Base-by-base conservation (phyloP, 305 asterid species). In the Stenogyne calaminthoides region DNA sequence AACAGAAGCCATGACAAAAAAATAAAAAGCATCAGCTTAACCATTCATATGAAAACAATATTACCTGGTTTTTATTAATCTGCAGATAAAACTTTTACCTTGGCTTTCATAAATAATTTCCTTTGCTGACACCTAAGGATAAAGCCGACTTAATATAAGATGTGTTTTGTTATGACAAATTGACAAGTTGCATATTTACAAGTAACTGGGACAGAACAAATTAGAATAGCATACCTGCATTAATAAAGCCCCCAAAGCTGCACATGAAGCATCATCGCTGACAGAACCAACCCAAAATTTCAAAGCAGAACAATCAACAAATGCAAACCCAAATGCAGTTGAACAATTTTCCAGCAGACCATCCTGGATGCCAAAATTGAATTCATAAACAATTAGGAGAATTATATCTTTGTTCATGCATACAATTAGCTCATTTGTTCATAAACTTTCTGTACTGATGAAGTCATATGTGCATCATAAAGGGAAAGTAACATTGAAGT, bases 241-340 rank as follows among this genome's bases (percentile, higher is more conserved):
- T 80, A 95, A 78, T 83, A 95, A 82, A 80, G 99, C 91, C 82
- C 95, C 98, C 85, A 95, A 77, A 82, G 96, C 90, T 49, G 99
- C 92, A 86, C 88, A 92, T 52, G 98, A 92, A 76, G 91, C 88
- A 84, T 88, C 98, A 78, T 95, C 97, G 8, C 83, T 76, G 66
- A 92, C 72, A 60, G 96, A 86, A 80, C 99, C 98, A 79, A 95
- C 91, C 92, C 92, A 92, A 80, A 92, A 87, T 81, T 83, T 90
- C 68, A 95, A 81, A 68, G 97, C 96, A 89, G 96, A 97, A 85
- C 96, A 92, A 74, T 95, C 99, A 73, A n/a, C n/a, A n/a, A n/a
- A n/a, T n/a, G n/a, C n/a, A n/a, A 95, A 95, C 74, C 97, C 99
- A 87, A 87, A 87, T 34, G 73, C 70, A 68, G 78, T 81, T 67